phyloP scores from a whole-genome alignment of 169 alveolate genomes.

The Plasmodium sp. region DNA sequence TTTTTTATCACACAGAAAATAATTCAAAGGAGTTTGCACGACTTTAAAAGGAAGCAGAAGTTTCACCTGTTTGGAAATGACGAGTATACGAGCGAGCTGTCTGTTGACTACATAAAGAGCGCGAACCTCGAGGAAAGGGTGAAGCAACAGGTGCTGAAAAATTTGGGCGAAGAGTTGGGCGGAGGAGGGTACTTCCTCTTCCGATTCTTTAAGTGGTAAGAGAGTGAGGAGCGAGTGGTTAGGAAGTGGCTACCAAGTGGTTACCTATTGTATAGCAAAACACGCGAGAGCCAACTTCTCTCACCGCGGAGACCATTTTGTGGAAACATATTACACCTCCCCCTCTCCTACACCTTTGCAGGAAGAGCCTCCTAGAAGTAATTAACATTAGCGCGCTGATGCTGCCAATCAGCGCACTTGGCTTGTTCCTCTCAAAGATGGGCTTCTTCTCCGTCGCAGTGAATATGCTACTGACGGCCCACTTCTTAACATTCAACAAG shows the following conservation, averaged over 20 bases:
- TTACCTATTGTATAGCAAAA: background rate
- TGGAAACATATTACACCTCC: background rate
- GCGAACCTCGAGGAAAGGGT: conserved; percentile 68
- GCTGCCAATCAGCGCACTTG: conserved; percentile 47
- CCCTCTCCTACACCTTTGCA: background rate
- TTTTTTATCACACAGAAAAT: conserved; percentile 72
- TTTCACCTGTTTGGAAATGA: conserved; percentile 44
- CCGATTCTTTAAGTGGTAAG: conserved; percentile 57
- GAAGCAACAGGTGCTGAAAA: conserved; percentile 55
- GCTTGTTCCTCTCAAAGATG: conserved; percentile 71
- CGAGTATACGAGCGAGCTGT: conserved; percentile 70
- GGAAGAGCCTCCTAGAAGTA: conserved; percentile 56
- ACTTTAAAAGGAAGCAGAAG: conserved; percentile 57
- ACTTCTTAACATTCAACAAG: conserved; percentile 70
- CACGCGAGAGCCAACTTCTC: background rate
- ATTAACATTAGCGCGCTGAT: conserved; percentile 51
- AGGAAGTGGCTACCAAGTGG: background rate
- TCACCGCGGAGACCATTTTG: background rate
- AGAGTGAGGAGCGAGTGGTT: background rate
- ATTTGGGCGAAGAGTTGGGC: background rate
- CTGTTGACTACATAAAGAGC: conserved; percentile 63
- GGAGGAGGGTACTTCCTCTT: background rate
- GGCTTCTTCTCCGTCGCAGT: conserved; percentile 69
- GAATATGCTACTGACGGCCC: conserved; percentile 70
- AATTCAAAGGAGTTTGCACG: conserved; percentile 58